Evolutionary conservation across 768 basidiomycete genomes (phyloP).

Genomic region (Lyophyllum semitale): DNA sequence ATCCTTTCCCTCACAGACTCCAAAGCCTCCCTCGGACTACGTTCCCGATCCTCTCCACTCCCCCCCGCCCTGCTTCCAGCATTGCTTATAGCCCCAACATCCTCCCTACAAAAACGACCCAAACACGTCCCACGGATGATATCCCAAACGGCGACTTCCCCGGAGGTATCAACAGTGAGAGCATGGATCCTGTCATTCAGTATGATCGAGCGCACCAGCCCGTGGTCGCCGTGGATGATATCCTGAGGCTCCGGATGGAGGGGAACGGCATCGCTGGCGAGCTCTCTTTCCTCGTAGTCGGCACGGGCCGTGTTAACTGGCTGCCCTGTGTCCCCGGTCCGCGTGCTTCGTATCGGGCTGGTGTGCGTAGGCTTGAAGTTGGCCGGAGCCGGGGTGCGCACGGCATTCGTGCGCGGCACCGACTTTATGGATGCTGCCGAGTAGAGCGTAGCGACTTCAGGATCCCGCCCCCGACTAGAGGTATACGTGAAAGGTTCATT

Average conservation of each 20-base stretch:
- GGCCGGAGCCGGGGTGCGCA: slow-evolving; percentile 36
- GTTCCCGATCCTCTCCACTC: slow-evolving; percentile 43
- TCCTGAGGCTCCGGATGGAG: slow-evolving; percentile 59
- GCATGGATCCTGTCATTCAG: slow-evolving; percentile 91
- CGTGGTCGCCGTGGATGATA: slow-evolving; percentile 73
- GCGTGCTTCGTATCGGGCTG: slow-evolving; percentile 33
- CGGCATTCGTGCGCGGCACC: slow-evolving; percentile 44
- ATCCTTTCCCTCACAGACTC: slow-evolving; percentile 88
- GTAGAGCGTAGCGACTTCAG: slow-evolving; percentile 84
- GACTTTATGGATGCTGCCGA: slow-evolving; percentile 83
- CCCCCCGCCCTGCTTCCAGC: slow-evolving; percentile 46
- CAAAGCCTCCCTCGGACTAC: slow-evolving; percentile 79
- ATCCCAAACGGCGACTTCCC: slow-evolving; percentile 92
- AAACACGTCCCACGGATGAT: slow-evolving; percentile 76
- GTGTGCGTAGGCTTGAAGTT: slow-evolving; percentile 26
- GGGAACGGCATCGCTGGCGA: slow-evolving; percentile 76
- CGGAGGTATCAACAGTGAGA: slow-evolving; percentile 85
- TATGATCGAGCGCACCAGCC: slow-evolving; percentile 79
- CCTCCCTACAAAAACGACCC: slow-evolving; percentile 67
- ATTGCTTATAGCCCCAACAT: slow-evolving; percentile 60
- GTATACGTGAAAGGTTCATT: slow-evolving; percentile 57
- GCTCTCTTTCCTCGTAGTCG: slow-evolving; percentile 71
- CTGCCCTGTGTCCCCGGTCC: slow-evolving; percentile 38
- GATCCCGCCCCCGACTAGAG: slow-evolving; percentile 52
- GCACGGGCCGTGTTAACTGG: slow-evolving; percentile 42